phyloP scores from a whole-genome alignment of 2,329 filamentous ascomycete species.

The Bretziella fagacearum region DNA sequence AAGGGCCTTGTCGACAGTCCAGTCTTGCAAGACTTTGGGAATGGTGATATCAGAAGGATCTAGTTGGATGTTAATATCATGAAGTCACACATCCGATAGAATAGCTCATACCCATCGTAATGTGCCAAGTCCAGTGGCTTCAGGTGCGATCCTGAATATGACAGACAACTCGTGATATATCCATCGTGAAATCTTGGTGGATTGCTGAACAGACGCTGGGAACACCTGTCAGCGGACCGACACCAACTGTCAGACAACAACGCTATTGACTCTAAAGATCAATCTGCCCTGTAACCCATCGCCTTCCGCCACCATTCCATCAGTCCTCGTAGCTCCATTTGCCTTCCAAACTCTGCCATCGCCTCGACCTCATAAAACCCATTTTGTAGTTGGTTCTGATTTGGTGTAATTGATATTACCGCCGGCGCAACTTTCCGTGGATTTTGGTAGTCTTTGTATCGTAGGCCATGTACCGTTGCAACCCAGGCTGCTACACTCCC shows the following conservation, averaged over 20 bases:
- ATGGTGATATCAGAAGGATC: constrained; percentile 18
- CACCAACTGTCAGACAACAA: background rate
- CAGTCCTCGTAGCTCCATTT: constrained; percentile 44
- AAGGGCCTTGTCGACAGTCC: constrained; percentile 18
- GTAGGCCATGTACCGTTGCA: constrained; percentile 41
- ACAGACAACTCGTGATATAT: too few relatives aligned
- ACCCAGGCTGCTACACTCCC: constrained; percentile 45
- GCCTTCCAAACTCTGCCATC: constrained; percentile 44
- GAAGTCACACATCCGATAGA: too few relatives aligned
- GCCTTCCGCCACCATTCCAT: constrained; percentile 49
- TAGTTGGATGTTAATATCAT: constrained; percentile 9
- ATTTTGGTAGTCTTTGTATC: constrained; percentile 59
- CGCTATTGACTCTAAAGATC: background rate
- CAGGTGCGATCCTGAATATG: too few relatives aligned
- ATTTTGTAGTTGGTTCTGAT: constrained; percentile 6
- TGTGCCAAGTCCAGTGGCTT: background rate
- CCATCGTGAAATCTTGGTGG: too few relatives aligned
- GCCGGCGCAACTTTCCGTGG: constrained; percentile 32
- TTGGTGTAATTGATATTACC: constrained; percentile 4
- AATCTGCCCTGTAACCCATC: constrained; percentile 36
- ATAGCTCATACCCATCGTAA: background rate
- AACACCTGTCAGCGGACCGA: background rate
- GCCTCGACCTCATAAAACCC: constrained; percentile 41
- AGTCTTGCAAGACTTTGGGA: constrained; percentile 17
- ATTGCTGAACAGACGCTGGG: background rate